phyloP scores from a whole-genome alignment of 2,329 filamentous ascomycete species.

The Chaetoscypha palmicola region DNA sequence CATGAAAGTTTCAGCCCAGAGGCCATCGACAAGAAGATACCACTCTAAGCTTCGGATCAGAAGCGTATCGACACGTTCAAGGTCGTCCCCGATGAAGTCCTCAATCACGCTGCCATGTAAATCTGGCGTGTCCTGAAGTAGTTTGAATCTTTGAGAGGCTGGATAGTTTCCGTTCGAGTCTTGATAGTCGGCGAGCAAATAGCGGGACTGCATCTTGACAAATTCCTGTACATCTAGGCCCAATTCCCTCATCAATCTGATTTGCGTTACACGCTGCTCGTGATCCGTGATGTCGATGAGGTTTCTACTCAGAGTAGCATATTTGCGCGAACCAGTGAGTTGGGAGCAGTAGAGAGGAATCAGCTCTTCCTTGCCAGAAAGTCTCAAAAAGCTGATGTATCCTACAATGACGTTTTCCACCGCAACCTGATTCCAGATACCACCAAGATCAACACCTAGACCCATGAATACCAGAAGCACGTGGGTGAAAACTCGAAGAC shows the following conservation, averaged over 20 bases:
- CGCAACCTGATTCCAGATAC: conserved; percentile 32
- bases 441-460: conserved; percentile 43
- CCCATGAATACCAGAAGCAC: conserved; percentile 62
- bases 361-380: conserved; percentile 65
- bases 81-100: conserved; percentile 62
- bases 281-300: conserved; percentile 64
- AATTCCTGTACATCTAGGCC: conserved; percentile 67
- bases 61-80: conserved; percentile 56
- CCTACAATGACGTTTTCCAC: conserved; percentile 68
- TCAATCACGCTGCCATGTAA: conserved; percentile 49
- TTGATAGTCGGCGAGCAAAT: conserved; percentile 45
- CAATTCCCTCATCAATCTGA: conserved; percentile 69
- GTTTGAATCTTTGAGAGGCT: conserved; percentile 41
- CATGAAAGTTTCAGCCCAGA: conserved; percentile 64
- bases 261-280: conserved; percentile 57
- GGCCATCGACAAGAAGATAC: conserved; percentile 67
- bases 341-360: conserved; percentile 86
- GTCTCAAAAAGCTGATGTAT: conserved; percentile 74
- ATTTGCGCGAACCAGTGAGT: conserved; percentile 55
- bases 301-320: conserved; percentile 68
- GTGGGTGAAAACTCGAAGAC: conserved; percentile 63
- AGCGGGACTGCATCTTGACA: conserved; percentile 58
- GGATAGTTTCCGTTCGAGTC: conserved; percentile 33
- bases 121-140: conserved; percentile 38
- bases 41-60: conserved; percentile 79